phyloP scores from a whole-genome alignment of 768 basidiomycete species.

The Mycena rosella region DNA sequence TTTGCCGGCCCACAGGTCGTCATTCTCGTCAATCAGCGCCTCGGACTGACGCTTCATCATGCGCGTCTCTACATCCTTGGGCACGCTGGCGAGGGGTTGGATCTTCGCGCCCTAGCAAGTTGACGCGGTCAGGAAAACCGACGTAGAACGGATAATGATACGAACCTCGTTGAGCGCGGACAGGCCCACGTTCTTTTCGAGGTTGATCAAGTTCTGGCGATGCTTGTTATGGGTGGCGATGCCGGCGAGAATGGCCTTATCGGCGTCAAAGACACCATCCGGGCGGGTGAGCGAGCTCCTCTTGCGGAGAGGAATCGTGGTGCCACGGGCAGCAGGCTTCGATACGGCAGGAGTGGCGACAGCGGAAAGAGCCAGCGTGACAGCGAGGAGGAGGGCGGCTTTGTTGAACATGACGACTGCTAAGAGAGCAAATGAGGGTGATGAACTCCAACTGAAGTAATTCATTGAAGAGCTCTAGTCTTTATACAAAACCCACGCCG shows the following conservation, averaged over 20 bases:
- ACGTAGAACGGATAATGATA: too few species aligned
- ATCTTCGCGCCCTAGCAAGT: slow-evolving; percentile 43
- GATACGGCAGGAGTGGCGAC: not conserved
- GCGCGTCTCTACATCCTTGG: slow-evolving; percentile 16
- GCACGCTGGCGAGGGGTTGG: slow-evolving; percentile 41
- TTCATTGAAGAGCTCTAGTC: too few species aligned
- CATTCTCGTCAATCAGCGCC: slow-evolving; percentile 47
- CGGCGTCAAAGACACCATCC: slow-evolving; percentile 38
- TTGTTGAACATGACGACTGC: slow-evolving; percentile 25
- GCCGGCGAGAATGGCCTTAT: slow-evolving; percentile 30
- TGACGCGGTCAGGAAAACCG: too few species aligned
- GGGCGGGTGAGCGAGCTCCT: slow-evolving; percentile 17
- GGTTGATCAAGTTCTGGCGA: slow-evolving; percentile 52
- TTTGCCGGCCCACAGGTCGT: slow-evolving; percentile 53
- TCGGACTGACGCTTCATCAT: slow-evolving; percentile 45
- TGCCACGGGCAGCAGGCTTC: too few species aligned
- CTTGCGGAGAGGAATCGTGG: slow-evolving; percentile 31
- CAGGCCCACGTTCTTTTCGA: slow-evolving; percentile 45
- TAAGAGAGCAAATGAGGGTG: too few species aligned
- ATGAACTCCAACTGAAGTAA: too few species aligned
- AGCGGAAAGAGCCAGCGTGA: slow-evolving; percentile 8
- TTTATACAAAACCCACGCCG: too few species aligned
- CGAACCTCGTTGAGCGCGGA: slow-evolving; percentile 4
- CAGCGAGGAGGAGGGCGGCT: slow-evolving; percentile 12
- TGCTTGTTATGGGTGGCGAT: slow-evolving; percentile 48